Base-by-base conservation (phyloP, 495 filamentous ascomycete species). In the Neurospora sp. region DNA sequence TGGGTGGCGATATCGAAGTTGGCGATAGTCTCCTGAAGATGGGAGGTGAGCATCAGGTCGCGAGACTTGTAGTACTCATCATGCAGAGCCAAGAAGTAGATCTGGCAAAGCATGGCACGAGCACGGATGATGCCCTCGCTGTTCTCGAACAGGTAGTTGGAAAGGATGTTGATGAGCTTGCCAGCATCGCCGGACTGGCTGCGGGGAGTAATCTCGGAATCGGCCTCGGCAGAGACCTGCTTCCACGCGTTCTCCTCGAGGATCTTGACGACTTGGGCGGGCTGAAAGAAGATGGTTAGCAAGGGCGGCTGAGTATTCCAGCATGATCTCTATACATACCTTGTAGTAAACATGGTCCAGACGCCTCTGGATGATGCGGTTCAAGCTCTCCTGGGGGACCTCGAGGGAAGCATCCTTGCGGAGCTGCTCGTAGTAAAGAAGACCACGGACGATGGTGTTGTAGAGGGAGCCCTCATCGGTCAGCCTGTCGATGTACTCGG, bases 11-110 rank as follows among this genome's bases (percentile, higher is more conserved):
- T 91, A 78, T 98, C 96, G 81, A 98, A 98, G 82, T 91, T 96
- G 82, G 87, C 85, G 82, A 98, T 98, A 75, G 90, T 97, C 85
- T 99, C 96, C 79, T 97, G 93, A 78, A 99, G 84, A 84, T 99
- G 96, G n/a, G 96, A 98, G 92, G 98, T 98, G 79, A 99, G 89
- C 92, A 98, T 95, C 90, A 98, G 93, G 82, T 99, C 96, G 77
- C 96, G 93, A 78, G 96, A 92, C 78, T 91, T 92, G 88, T 97
- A 98, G 87, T 98, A 98, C 73, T 97, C 90, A 82, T 98, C 94
- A 81, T 99, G 96, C 66, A 98, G 88, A 41, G 96, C 96, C 71
- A 97, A 89, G 90, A 96, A 97, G 85, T 98, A 99, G 73, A 98
- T 94, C 83, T 98, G 94, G 86, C 93, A 97, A 70, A 99, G 88